Percentiles rank a stretch among this genome's conserved stretches.
These are phyloP conservation scores for Metschnikowia hibisci DNA, from an alignment of 805 yeast species.

Conservation along the genomic window DNA sequence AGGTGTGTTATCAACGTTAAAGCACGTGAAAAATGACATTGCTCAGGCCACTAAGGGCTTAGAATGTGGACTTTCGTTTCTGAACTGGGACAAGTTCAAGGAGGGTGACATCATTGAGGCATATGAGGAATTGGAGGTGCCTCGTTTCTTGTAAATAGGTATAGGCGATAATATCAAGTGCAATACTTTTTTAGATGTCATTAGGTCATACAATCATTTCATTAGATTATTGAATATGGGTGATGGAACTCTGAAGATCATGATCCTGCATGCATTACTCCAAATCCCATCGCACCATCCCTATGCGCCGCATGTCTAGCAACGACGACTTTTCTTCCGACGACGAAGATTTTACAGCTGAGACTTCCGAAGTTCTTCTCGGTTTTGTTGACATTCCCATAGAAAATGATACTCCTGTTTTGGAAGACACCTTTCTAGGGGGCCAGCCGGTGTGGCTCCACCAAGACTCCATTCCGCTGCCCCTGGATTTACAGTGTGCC, in stretches of 20 bases:
- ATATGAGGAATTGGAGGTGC: slow-evolving; percentile 56
- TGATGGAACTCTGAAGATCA: too few species aligned
- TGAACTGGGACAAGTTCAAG: slow-evolving; percentile 61
- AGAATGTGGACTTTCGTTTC: slow-evolving; percentile 85
- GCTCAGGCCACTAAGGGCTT: slow-evolving; percentile 74
- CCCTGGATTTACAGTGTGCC: slow-evolving; percentile 54
- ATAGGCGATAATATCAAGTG: not conserved
- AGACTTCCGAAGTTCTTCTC: slow-evolving; percentile 43
- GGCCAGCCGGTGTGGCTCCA: slow-evolving; percentile 68
- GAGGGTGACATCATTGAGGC: slow-evolving; percentile 75
- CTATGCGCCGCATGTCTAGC: slow-evolving; percentile 28
- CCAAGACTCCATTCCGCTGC: slow-evolving; percentile 52
- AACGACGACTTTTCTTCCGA: slow-evolving; percentile 52
- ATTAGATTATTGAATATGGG: too few species aligned
- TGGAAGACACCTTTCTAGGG: slow-evolving; percentile 78
- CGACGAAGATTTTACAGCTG: slow-evolving; percentile 38
- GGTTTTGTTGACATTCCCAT: slow-evolving; percentile 63
- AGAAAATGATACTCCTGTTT: slow-evolving; percentile 35
- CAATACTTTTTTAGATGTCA: too few species aligned
- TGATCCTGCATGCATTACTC: too few species aligned
- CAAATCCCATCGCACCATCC: not conserved
- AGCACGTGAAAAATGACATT: slow-evolving; percentile 78
- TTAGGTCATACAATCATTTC: too few species aligned
- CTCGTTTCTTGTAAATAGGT: slow-evolving; percentile 29
- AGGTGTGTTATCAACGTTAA: slow-evolving; percentile 69